These are phyloP conservation scores for Bolboschoenoplectus hybrid DNA, from an alignment of 202 grass and related monocot genomes.

Conservation along the genomic window DNA sequence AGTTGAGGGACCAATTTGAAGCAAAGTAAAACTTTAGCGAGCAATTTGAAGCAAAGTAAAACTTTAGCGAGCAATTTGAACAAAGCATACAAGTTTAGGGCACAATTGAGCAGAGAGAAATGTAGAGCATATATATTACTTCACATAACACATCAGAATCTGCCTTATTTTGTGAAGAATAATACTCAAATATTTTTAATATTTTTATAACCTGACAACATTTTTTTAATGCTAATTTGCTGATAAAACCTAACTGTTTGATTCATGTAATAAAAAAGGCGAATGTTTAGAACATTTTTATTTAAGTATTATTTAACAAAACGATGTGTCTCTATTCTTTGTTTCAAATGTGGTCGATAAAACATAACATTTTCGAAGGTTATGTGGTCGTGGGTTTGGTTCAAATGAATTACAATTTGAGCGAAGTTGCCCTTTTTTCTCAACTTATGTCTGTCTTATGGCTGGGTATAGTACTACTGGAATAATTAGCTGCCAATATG, in stretches of 20 bases:
- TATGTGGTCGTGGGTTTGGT: background rate
- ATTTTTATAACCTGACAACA: background rate
- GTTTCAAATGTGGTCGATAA: too few relatives aligned
- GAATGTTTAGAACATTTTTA: background rate
- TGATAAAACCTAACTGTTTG: background rate
- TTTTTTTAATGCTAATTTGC: background rate
- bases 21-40: background rate
- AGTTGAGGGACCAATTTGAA: background rate
- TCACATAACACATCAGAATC: background rate
- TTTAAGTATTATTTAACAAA: too few relatives aligned
- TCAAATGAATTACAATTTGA: background rate
- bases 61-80: background rate
- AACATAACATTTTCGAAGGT: background rate
- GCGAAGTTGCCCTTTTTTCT: background rate
- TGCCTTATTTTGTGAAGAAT: background rate
- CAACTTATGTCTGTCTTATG: background rate
- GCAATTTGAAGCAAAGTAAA: background rate
- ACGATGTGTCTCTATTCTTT: background rate
- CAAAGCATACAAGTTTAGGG: background rate
- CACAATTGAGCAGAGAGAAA: background rate
- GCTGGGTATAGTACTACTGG: background rate
- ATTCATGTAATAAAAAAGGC: background rate
- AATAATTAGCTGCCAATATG: background rate
- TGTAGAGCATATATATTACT: background rate
- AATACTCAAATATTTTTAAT: background rate